Conservation (phyloP, 192 early-diverging fungal species). For the Coemansia sp. region DNA sequence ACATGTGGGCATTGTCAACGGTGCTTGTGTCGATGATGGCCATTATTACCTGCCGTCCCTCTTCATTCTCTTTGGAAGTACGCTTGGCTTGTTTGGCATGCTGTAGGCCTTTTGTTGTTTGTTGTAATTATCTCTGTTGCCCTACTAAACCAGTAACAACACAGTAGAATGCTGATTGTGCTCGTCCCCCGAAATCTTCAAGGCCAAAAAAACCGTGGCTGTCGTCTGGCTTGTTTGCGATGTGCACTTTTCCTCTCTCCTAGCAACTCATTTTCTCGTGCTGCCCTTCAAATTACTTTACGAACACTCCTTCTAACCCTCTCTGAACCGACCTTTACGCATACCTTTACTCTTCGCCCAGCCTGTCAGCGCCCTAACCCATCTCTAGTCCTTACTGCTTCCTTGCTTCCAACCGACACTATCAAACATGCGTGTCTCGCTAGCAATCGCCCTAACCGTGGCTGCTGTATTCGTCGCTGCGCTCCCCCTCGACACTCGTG, state of each 20-base stretch:
- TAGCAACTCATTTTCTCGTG: neutral
- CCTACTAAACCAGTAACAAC: neutral
- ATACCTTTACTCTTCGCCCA: neutral
- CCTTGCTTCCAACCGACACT: neutral
- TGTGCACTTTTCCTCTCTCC: neutral
- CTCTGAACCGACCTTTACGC: neutral
- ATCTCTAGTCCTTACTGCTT: too few species aligned
- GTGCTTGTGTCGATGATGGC: neutral
- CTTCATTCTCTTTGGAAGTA: neutral
- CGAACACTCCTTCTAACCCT: neutral
- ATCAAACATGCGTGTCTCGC: neutral
- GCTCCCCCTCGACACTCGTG: neutral
- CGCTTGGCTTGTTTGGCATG: neutral
- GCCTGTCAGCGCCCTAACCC: neutral
- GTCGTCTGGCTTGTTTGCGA: neutral
- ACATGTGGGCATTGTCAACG: neutral
- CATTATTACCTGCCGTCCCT: neutral
- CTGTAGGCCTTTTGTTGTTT: neutral
- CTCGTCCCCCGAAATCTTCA: neutral
- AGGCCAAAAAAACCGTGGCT: neutral
- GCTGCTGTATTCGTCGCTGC: constrained; percentile 1
- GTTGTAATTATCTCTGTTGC: constrained; percentile 2
- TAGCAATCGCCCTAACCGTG: neutral
- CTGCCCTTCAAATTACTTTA: neutral
- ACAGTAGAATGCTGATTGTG: neutral